Evolutionary conservation across 2,329 filamentous ascomycete genomes (phyloP), one percentile per base, ranked within the genome.

Genomic region (Knufia petricola): DNA sequence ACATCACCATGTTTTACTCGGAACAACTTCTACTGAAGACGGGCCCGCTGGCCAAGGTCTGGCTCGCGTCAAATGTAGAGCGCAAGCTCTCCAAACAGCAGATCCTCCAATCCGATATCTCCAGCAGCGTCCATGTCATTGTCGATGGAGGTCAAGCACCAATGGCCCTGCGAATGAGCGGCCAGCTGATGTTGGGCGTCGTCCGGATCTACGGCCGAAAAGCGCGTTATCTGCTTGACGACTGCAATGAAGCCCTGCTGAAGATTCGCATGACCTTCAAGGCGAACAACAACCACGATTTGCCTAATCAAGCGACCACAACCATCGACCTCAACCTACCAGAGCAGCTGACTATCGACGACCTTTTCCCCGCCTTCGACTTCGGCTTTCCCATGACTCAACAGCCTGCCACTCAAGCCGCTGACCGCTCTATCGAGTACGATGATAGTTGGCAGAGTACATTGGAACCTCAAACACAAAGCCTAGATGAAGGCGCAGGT

Each of bases 181-280:
- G 90, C 52, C 92, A 98, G 71, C 76, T 98, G 50, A 74, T 98
- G 62, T 78, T 98, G 49, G 92, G 92, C 70, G 92, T 98, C 21
- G 92, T 95, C 59, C 82, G 90, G 63, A 98, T 98, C 63, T 98
- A 98, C 69, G 94, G 89, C 68, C 79, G 92, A 63, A 98, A 98
- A 71, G 90, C 92, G 62, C 85, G 89, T 61, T 98, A 98, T 67
- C 73, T 98, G 44, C 74, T 96, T 41, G 92, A 98, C 62, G 92
- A 98, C 64, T 98, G 92, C 70, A 95, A 94, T 61, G 92, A 98
- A 69, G 90, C 90, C 32, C 74, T 98, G 57, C 83, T 94, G 75
- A 96, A 95, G 72, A 95, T 98, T 61, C 95, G 96, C 65, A 94
- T 96, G 88, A 90, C 92, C 36, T 98, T 96, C 70, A 85, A 89